Base-by-base conservation (phyloP, 805 yeast genomes). In the Saturnispora sekii region DNA sequence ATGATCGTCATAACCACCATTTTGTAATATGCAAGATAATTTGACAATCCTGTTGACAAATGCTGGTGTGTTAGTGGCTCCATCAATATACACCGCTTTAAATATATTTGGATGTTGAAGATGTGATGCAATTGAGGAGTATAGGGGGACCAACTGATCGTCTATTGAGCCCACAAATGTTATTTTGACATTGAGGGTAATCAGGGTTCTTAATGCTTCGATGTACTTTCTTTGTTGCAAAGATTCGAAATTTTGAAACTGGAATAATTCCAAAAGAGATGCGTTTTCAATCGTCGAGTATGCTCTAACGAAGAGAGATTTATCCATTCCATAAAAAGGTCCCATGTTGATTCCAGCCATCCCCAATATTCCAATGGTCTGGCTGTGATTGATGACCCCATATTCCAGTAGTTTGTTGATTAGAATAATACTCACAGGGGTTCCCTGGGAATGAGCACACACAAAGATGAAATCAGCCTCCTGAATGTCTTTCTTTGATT, bases 341-440 rank as follows among this genome's bases (percentile, higher is more conserved):
- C 98, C 98, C 59, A 86, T 78, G 54, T 88, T 86, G 18, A 89
- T 77, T 1, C 97, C 97, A 0, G 97, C 97, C 98, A 90, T 90
- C 3, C 90, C 90, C 41, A 90, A 64, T 15, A 90, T 66, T 0
- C 93, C 86, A 11, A 89, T 71, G 17, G 74, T 60, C 48, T 75
- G 72, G 37, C 63, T 55, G 21, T 61, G 58, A 14, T 69, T 57
- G 10, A 76, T 68, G 8, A 63, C 51, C 0, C 78, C 93, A 32
- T 74, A 70, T 51, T 77, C 82, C 10, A 90, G 73, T 35, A 90
- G 68, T 52, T 73, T 72, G 0, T 95, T 82, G n/a, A 88, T 64
- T 28, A 90, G 61, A 30, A 86, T 79, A 1, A 87, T 78, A 0
- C 95, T 76, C 0, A 93, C 97, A 0, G 96, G 97, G 39, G 90